Conservation (phyloP, 257 asterid species). For the Coffea eugenioides region DNA sequence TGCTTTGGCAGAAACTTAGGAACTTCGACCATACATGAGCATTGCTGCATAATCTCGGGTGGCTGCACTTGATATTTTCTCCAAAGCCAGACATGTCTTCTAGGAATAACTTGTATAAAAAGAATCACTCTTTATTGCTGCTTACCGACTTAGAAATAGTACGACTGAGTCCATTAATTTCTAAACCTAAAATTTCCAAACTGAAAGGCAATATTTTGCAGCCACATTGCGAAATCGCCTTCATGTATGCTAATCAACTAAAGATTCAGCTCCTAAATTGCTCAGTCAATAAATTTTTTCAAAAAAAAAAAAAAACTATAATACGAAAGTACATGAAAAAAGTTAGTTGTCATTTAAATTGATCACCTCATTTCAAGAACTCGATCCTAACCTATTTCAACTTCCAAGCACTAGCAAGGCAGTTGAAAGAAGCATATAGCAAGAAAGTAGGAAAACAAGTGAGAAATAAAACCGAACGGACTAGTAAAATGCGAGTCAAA, state of each 20-base stretch:
- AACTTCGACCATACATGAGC: not conserved
- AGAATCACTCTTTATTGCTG: not conserved
- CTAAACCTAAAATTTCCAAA: not conserved
- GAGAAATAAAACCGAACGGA: not conserved
- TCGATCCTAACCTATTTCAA: constrained; percentile 4
- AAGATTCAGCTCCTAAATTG: constrained; percentile 3
- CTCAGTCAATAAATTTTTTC: not conserved
- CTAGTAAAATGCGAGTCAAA: not conserved
- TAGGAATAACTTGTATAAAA: not conserved
- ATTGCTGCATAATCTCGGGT: not conserved
- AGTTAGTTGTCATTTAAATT: not conserved
- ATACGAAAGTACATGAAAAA: not conserved
- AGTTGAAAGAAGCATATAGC: not conserved
- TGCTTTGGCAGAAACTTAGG: not conserved
- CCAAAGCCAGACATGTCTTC: not conserved
- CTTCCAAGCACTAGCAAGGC: not conserved
- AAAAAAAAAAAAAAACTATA: not conserved
- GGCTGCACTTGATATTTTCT: not conserved
- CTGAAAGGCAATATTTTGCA: not conserved
- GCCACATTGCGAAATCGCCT: constrained; percentile 15
- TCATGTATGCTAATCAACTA: not conserved
- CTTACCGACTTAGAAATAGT: constrained; percentile 1
- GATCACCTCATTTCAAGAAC: not conserved
- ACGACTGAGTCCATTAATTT: not conserved
- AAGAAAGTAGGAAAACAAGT: constrained; percentile 4